Conservation (phyloP, 1,284 basidiomycete species). For the Sporisorium graminicola region DNA sequence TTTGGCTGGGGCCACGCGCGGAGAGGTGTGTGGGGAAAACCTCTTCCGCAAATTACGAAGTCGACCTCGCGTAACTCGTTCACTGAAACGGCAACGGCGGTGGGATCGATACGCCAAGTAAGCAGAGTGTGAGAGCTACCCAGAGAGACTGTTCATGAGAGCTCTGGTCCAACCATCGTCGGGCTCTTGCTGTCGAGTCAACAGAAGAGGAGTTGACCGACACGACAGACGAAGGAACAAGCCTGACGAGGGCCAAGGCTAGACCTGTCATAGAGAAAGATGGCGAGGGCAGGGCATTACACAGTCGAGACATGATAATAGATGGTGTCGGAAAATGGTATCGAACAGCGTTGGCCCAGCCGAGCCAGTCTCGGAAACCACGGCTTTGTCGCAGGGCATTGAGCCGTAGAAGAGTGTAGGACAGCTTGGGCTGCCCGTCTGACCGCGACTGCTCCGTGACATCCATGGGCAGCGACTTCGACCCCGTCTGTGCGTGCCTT, state of each 20-base stretch:
- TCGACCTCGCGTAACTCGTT: conserved; percentile 19
- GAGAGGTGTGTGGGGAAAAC: neutral
- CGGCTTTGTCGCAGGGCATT: neutral
- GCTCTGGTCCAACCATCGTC: too few species aligned
- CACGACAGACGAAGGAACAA: too few species aligned
- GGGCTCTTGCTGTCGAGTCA: too few species aligned
- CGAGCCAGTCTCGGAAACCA: conserved; percentile 5
- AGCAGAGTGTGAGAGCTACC: too few species aligned
- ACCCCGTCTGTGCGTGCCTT: neutral
- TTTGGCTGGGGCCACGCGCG: too few species aligned
- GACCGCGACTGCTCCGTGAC: neutral
- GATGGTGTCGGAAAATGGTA: neutral
- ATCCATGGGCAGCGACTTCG: neutral
- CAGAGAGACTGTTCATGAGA: too few species aligned
- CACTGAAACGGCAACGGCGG: too few species aligned
- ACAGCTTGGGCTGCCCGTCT: too few species aligned
- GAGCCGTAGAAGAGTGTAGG: neutral
- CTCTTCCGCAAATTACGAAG: conserved; percentile 32
- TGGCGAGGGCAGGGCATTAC: neutral
- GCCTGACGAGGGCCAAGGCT: neutral
- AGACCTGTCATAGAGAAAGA: neutral
- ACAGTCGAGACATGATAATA: neutral
- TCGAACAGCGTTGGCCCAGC: neutral
- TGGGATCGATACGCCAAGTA: too few species aligned
- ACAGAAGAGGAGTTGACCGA: neutral